A percentile compares a stretch with the other conserved stretches of the same genome.
Evolutionary conservation across 345 rosid genomes (phyloP).

Genomic region (Boechera stricta): DNA sequence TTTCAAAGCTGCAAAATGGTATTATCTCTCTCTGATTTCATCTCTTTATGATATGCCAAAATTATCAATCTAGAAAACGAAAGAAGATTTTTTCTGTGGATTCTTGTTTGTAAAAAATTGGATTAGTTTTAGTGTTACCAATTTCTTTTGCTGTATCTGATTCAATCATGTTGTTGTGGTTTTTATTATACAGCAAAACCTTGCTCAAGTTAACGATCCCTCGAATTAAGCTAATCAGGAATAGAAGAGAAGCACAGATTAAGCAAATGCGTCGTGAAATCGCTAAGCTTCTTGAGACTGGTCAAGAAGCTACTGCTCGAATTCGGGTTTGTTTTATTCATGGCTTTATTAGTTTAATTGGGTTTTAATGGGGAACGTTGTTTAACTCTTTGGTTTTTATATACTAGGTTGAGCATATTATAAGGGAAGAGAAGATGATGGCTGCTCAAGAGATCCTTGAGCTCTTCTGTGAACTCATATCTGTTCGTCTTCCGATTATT

Average conservation of each 20-base stretch:
- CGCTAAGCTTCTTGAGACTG: slow-evolving; percentile 94
- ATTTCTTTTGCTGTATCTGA: background rate
- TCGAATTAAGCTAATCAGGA: slow-evolving; percentile 78
- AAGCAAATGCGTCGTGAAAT: slow-evolving; percentile 94
- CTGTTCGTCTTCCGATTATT: slow-evolving; percentile 92
- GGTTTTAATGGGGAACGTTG: background rate
- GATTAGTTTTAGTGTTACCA: background rate
- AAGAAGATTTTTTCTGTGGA: background rate
- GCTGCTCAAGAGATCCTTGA: slow-evolving; percentile 97
- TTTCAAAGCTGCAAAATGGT: slow-evolving; percentile 93
- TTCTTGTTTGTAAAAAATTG: background rate
- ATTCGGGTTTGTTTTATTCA: slow-evolving; percentile 64
- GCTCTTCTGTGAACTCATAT: slow-evolving; percentile 81
- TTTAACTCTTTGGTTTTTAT: slow-evolving; percentile 4
- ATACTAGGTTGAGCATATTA: slow-evolving; percentile 86
- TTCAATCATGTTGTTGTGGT: background rate
- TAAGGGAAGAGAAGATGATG: slow-evolving; percentile 98
- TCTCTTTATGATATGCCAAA: background rate
- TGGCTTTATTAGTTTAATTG: background rate
- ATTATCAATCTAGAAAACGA: slow-evolving; percentile 1
- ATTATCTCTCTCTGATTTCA: slow-evolving; percentile 10
- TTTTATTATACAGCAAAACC: slow-evolving; percentile 69
- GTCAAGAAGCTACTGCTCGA: slow-evolving; percentile 99
- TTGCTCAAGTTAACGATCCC: slow-evolving; percentile 66
- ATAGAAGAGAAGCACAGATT: slow-evolving; percentile 88